Conservation (phyloP, 495 filamentous ascomycete genomes). For the Astrothelium subdiscretum region DNA sequence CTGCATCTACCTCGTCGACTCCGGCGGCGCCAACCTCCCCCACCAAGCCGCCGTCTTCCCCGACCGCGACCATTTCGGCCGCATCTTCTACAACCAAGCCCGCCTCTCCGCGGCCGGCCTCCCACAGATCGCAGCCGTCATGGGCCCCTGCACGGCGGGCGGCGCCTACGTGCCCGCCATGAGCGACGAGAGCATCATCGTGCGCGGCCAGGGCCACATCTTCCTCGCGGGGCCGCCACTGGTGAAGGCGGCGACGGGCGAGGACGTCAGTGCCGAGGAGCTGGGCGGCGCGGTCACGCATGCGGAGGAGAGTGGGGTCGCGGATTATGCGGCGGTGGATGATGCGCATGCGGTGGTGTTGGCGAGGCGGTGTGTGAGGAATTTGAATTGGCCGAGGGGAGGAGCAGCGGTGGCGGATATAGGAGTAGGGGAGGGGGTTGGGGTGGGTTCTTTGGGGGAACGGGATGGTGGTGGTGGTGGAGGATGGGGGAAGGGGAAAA, state of each 20-base stretch:
- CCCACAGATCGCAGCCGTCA: constrained; percentile 89
- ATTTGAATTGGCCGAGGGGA: constrained; percentile 68
- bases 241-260: constrained; percentile 93
- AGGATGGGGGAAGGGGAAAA: constrained; percentile 1
- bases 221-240: constrained; percentile 92
- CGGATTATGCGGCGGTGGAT: constrained; percentile 89
- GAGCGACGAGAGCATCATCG: constrained; percentile 96
- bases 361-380: constrained; percentile 68
- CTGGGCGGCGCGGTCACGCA: constrained; percentile 90
- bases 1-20: constrained; percentile 95
- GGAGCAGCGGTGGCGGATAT: not conserved
- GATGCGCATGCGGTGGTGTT: constrained; percentile 89
- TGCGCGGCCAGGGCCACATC: constrained; percentile 87
- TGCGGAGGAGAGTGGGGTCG: constrained; percentile 83
- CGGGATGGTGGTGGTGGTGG: not conserved
- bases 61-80: constrained; percentile 87
- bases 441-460: constrained; percentile 74
- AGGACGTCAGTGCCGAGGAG: constrained; percentile 85
- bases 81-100: constrained; percentile 99
- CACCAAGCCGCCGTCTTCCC: constrained; percentile 96
- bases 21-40: constrained; percentile 89
- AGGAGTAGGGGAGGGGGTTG: constrained; percentile 67
- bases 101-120: constrained; percentile 75
- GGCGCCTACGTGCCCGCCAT: constrained; percentile 95
- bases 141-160: constrained; percentile 95